Evolutionary conservation across 1,284 basidiomycete genomes (phyloP).

Genomic region (Leccinum huronense): DNA sequence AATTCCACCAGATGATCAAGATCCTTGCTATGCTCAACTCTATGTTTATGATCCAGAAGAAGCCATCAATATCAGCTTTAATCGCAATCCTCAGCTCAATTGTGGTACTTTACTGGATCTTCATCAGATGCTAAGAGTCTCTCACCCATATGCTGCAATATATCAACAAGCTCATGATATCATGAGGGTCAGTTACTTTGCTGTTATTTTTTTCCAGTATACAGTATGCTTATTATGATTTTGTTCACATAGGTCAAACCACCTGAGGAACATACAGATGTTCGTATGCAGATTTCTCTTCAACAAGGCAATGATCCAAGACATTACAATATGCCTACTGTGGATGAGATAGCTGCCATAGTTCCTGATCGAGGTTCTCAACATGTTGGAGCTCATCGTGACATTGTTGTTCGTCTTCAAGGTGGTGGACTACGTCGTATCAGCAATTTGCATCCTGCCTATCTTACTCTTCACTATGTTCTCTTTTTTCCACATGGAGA

Average conservation of each 20-base stretch:
- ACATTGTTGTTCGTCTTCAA: conserved; percentile 17
- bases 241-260: conserved; percentile 7
- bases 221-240: too few species aligned
- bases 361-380: conserved; percentile 24
- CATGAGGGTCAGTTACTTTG: conserved; percentile 14
- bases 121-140: conserved; percentile 27
- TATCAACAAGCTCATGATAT: conserved; percentile 34
- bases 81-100: background rate
- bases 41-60: background rate
- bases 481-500: conserved; percentile 38
- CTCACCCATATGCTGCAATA: conserved; percentile 33
- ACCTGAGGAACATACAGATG: conserved; percentile 10
- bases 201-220: background rate
- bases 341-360: conserved; percentile 30
- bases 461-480: conserved; percentile 41
- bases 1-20: background rate
- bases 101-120: conserved; percentile 13
- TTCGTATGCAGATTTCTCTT: conserved; percentile 6
- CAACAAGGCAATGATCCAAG: conserved; percentile 16
- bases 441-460: conserved; percentile 37
- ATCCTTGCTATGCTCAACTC: background rate
- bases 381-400: background rate
- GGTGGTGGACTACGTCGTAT: conserved; percentile 33
- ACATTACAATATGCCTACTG: conserved; percentile 32
- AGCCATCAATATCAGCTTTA: background rate